Base-by-base conservation (phyloP, 345 rosid genomes). In the Laguncularia racemosa region DNA sequence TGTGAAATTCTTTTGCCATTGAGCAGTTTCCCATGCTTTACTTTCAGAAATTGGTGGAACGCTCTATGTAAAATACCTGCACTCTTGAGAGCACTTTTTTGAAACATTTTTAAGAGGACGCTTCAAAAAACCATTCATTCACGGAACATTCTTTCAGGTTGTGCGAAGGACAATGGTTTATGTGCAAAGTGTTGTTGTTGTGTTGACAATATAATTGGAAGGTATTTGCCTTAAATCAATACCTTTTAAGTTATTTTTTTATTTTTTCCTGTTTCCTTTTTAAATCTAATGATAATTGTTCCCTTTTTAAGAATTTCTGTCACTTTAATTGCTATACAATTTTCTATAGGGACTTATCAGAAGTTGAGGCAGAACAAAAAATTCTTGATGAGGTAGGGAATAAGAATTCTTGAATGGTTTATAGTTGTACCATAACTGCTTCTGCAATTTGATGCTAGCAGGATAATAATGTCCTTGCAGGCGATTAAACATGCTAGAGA, bases 401-500 rank as follows among this genome's bases (percentile, higher is more conserved):
- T 16, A 17, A 26, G 38, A 20, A 16, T 3, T 16, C 26, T 45
- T 46, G 55, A 48, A 1, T 23, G 16, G 19, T 52, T 20, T 9
- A 20, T 18, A 56, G 20, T 20, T n/a, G 52, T 40, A 21, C 44
- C 11, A 52, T 5, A 20, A 12, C 9, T 63, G 12, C 1, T 50
- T 45, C 58, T 54, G 21, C 13, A 12, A 38, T 65, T 23, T 55
- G 52, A 23, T 66, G 26, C 40, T 43, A n/a, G 63, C 23, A 70
- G 18, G 16, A 17, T 51, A 21, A 21, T 52, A 38, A 0, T 57
- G 46, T 11, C 64, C 38, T 62, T 82, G 60, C 76, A 91, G 96
- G 96, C 97, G 38, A 83, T 92, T 60, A 83, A 86, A 78, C 81
- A 84, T 75, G 83, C 98, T 67, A 79, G 98, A 52, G 98, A 92